Evolutionary conservation across 202 grass and related monocot species (phyloP).

Genomic region (Brachypodium distachyon): DNA sequence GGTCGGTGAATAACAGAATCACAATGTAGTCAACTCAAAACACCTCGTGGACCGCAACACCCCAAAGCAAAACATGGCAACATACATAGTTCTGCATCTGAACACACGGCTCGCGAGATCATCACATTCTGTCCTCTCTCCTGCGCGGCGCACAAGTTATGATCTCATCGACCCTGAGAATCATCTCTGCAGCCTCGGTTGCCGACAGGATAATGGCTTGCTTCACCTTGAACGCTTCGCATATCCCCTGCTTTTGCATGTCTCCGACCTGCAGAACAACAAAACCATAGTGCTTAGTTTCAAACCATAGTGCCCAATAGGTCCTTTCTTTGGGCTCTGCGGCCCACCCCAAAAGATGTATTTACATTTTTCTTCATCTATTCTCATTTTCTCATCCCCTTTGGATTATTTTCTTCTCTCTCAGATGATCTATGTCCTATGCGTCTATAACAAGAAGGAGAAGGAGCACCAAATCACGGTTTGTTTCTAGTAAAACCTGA

Average conservation of each 20-base stretch:
- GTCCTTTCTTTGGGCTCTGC: no score
- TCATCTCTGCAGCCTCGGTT: slow-evolving; percentile 92
- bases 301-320: no score
- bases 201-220: slow-evolving; percentile 87
- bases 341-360: no score
- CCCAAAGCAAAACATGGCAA: slow-evolving; percentile 2
- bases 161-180: slow-evolving; percentile 87
- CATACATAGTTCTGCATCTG: not conserved
- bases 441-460: slow-evolving; percentile 88
- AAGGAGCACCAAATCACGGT: slow-evolving; percentile 90
- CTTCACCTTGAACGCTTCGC: slow-evolving; percentile 94
- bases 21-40: not conserved
- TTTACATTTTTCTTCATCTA: not conserved
- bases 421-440: slow-evolving; percentile 92
- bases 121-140: slow-evolving; percentile 96
- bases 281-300: not conserved
- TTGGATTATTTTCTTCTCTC: slow-evolving; percentile 5
- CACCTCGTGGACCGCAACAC: not conserved
- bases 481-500: slow-evolving; percentile 27
- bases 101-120: not conserved
- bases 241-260: slow-evolving; percentile 86
- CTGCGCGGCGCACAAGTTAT: slow-evolving; percentile 73
- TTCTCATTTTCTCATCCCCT: not conserved
- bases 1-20: not conserved
- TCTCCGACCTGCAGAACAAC: slow-evolving; percentile 59